Evolutionary conservation across 768 basidiomycete species (phyloP).

Genomic region (Naematelia encephala): DNA sequence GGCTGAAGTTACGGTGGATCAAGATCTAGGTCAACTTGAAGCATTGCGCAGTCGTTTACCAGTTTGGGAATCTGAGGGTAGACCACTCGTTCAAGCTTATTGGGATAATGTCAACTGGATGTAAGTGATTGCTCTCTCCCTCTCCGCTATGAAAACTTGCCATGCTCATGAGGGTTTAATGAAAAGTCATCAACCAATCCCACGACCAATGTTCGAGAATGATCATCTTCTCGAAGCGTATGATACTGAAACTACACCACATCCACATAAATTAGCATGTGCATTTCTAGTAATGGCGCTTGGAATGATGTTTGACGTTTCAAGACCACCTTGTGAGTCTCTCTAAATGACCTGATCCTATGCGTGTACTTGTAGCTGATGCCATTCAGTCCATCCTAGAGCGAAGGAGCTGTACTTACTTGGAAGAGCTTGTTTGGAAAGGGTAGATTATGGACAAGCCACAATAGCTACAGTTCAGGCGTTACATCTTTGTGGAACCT

Average conservation of each 20-base stretch:
- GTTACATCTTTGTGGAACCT: constrained; percentile 42
- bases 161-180: constrained; percentile 15
- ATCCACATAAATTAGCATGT: constrained; percentile 48
- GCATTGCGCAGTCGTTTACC: constrained; percentile 34
- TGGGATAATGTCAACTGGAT: constrained; percentile 51
- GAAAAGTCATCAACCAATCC: constrained; percentile 35
- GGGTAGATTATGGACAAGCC: constrained; percentile 33
- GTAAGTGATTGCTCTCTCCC: constrained; percentile 23
- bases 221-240: constrained; percentile 44
- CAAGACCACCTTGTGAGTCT: constrained; percentile 41
- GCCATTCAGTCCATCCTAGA: constrained; percentile 32
- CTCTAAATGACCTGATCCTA: no score
- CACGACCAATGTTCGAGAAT: constrained; percentile 38
- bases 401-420: constrained; percentile 42
- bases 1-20: not conserved
- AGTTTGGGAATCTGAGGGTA: constrained; percentile 40
- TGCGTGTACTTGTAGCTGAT: not conserved
- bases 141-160: no score
- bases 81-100: constrained; percentile 34
- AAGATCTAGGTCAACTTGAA: not conserved
- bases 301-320: constrained; percentile 46
- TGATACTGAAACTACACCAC: constrained; percentile 23
- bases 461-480: constrained; percentile 47
- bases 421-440: constrained; percentile 41
- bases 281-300: constrained; percentile 49